Evolutionary conservation across 2,329 filamentous ascomycete species (phyloP).

Genomic region (Cytospora leucostoma): DNA sequence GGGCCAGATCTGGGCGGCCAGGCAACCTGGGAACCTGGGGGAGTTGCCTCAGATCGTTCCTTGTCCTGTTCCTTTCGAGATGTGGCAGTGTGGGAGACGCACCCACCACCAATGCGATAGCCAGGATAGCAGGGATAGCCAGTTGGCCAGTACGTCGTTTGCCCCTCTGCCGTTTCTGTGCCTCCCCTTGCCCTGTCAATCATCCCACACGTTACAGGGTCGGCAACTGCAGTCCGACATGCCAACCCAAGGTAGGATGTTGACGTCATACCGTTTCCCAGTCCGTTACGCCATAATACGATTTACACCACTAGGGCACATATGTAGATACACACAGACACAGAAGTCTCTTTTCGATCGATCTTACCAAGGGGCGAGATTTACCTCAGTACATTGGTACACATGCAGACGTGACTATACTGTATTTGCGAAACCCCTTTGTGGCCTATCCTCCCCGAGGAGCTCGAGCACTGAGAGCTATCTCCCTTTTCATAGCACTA

Average conservation of each 20-base stretch:
- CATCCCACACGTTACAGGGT: background rate
- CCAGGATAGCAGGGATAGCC: no score
- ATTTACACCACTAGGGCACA: background rate
- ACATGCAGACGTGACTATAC: no score
- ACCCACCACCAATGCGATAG: no score
- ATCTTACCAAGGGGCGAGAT: background rate
- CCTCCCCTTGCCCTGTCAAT: background rate
- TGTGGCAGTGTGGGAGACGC: background rate
- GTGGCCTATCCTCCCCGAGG: no score
- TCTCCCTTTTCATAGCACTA: no score
- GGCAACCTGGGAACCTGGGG: background rate
- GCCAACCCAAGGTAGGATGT: background rate
- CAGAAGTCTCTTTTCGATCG: background rate
- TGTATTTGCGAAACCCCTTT: no score
- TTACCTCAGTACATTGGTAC: no score
- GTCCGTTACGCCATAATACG: background rate
- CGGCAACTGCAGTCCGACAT: background rate
- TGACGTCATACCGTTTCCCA: background rate
- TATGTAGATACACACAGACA: background rate
- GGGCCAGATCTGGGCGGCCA: constrained; percentile 9
- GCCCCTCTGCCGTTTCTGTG: constrained; percentile 4
- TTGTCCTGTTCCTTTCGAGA: constrained; percentile 6
- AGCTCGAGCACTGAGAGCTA: no score
- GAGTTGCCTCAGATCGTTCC: constrained; percentile 18
- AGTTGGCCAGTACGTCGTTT: no score